Conservation (phyloP, 148 eudicot species). For the Vaccinium myrtillus region DNA sequence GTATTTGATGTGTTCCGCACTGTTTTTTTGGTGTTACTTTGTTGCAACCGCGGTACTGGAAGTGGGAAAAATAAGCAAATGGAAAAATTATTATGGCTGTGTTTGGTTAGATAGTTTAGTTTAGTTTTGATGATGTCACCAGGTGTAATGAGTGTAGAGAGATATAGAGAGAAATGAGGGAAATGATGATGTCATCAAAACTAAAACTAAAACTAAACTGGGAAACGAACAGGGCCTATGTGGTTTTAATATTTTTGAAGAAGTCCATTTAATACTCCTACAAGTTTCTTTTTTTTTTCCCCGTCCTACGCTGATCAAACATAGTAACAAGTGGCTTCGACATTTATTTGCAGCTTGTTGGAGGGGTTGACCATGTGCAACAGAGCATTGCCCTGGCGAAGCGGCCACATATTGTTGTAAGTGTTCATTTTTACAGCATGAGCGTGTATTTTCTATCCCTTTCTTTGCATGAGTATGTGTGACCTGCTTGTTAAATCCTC, state of each 20-base stretch:
- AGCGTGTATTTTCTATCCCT: not conserved
- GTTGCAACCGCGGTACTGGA: too few relatives aligned
- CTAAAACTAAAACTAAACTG: too few relatives aligned
- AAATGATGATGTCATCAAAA: too few relatives aligned
- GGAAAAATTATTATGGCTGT: too few relatives aligned
- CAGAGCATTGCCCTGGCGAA: constrained; percentile 54
- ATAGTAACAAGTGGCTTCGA: not conserved
- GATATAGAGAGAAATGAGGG: too few relatives aligned
- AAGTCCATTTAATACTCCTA: not conserved
- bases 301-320: not conserved
- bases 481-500: not conserved
- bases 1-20: too few relatives aligned
- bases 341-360: constrained; percentile 56
- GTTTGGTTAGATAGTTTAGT: too few relatives aligned
- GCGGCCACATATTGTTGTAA: constrained; percentile 69
- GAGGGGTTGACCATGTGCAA: constrained; percentile 57
- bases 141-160: too few relatives aligned
- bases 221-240: too few relatives aligned
- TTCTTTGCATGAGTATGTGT: not conserved
- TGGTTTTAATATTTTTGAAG: not conserved
- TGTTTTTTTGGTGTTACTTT: too few relatives aligned
- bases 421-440: constrained; percentile 17
- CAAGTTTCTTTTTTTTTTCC: not conserved
- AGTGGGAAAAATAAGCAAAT: too few relatives aligned
- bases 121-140: too few relatives aligned